These are phyloP conservation scores for Chalaropsis thielavioides DNA, from an alignment of 2,329 filamentous ascomycete genomes.

Conservation along the genomic window DNA sequence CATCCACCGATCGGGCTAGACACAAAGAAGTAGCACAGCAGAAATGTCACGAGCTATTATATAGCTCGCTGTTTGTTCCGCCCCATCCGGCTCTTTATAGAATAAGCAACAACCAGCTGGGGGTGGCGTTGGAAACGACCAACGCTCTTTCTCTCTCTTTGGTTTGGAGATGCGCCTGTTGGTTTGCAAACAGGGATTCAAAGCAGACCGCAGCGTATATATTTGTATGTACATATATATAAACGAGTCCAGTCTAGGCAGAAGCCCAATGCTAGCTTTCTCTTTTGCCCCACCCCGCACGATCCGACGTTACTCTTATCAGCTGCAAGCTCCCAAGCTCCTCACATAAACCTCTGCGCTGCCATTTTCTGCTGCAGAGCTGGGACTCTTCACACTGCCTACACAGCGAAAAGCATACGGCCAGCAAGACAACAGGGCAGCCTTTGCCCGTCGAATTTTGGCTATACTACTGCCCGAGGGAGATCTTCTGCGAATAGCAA, in stretches of 20 bases:
- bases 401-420: not conserved
- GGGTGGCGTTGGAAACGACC: not conserved
- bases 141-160: not conserved
- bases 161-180: not conserved
- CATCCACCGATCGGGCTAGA: not conserved
- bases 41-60: not conserved
- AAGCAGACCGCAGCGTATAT: not conserved
- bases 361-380: no score
- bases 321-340: not conserved
- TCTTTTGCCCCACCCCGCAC: not conserved
- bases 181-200: not conserved
- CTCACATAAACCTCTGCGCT: not conserved
- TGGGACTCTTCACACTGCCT: no score
- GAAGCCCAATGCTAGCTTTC: not conserved
- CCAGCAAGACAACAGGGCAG: no score
- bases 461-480: not conserved
- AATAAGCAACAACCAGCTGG: not conserved
- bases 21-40: not conserved
- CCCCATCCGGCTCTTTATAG: not conserved
- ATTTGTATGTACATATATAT: not conserved
- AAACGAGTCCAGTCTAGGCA: not conserved
- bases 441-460: not conserved
- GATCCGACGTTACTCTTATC: not conserved
- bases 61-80: not conserved
- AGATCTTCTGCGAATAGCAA: not conserved